phyloP scores from a whole-genome alignment of 2,329 filamentous ascomycete species.

The Microdochium nivale region DNA sequence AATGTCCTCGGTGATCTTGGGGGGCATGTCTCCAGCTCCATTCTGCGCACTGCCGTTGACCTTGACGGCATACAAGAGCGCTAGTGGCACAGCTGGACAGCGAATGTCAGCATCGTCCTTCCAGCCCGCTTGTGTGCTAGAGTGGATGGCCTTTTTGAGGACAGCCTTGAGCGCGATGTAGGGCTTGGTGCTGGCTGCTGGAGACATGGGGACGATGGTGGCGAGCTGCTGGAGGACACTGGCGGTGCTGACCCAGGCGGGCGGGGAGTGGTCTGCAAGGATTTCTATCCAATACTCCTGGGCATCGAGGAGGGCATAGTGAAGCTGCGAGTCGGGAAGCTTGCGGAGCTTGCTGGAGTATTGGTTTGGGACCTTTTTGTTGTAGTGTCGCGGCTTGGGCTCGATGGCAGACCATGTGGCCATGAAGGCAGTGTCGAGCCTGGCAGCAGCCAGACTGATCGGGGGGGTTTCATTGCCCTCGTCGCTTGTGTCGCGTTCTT shows the following conservation, averaged over 20 bases:
- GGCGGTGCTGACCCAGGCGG: not conserved
- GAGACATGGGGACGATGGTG: not conserved
- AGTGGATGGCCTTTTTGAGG: not conserved
- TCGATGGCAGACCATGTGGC: not conserved
- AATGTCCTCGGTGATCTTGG: not conserved
- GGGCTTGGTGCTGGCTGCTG: not conserved
- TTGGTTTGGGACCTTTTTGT: not conserved
- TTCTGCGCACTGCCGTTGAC: not conserved
- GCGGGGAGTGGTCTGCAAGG: not conserved
- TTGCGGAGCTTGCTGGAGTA: not conserved
- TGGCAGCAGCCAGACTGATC: not conserved
- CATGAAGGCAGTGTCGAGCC: not conserved
- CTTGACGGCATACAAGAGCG: not conserved
- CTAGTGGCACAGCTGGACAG: not conserved
- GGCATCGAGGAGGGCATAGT: not conserved
- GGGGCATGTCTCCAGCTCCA: not conserved
- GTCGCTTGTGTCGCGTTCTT: not conserved
- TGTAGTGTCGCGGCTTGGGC: not conserved
- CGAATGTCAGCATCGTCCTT: not conserved
- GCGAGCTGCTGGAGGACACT: not conserved
- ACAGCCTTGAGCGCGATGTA: not conserved
- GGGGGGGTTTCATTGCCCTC: not conserved
- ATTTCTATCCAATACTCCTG: not conserved
- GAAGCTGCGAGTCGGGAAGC: not conserved
- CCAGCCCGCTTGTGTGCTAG: not conserved